Evolutionary conservation across 768 basidiomycete species (phyloP), one percentile per base, ranked within the genome.

Genomic region (Suillus discolor): DNA sequence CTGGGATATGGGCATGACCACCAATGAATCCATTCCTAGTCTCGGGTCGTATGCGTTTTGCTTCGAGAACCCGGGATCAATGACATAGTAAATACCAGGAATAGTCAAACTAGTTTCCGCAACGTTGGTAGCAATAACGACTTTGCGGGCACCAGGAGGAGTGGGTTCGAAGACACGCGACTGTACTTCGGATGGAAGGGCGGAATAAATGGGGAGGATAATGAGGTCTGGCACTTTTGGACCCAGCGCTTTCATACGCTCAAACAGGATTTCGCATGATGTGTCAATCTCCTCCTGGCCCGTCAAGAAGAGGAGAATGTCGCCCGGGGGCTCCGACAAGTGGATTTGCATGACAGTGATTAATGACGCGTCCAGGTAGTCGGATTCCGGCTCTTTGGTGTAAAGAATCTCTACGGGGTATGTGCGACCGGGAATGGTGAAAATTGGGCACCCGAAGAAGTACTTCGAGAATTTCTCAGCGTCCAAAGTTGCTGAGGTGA

Each of bases 261-360:
- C 97, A 75, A 88, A 99, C 2, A 99, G 84, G 65, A 97, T 97
- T 77, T 99, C 97, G 78, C 96, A 98, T 0, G 96, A 81, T 0
- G 96, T 99, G 77, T 99, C 97, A 66, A 99, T 99, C 77, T 99
- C 97, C 75, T 99, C 97, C 77, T 97, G 95, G 75, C 97, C 97
- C 0, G 97, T 99, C 41, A 99, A 84, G 87, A 99, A 99, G 49
- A 99, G 89, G 3, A 99, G 85, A 70, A 99, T 83, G 74, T 99
- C 97, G 62, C 97, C 97, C 3, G 94, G 93, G 39, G 97, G 97
- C 73, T 99, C 97, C 55, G 97, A 97, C 39, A 99, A 85, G 76
- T 99, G 97, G 66, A 99, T 99, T 78, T 99, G 97, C 93, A 99
- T 97, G 73, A 99, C 92, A 5, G 97, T 99, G 71, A 99, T 99